Evolutionary conservation across 345 rosid species (phyloP).

Genomic region (Anacardium occidentale): DNA sequence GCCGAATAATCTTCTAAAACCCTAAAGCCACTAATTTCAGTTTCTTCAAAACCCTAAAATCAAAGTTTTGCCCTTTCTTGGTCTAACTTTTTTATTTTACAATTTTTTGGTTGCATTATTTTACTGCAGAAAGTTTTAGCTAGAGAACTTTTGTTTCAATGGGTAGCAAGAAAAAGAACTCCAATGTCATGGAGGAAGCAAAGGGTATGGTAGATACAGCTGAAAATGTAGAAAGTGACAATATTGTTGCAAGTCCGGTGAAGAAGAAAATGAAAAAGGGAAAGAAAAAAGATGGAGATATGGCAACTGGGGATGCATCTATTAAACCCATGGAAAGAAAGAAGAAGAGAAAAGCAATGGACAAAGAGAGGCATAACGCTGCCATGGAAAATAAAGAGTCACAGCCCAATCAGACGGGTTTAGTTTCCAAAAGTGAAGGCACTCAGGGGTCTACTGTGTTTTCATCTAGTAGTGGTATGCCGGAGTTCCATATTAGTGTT

Average conservation of each 20-base stretch:
- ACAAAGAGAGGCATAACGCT: conserved; percentile 57
- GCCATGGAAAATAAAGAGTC: conserved; percentile 28
- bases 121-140: background rate
- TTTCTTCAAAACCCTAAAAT: background rate
- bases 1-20: background rate
- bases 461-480: conserved; percentile 37
- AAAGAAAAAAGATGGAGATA: conserved; percentile 19
- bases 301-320: conserved; percentile 25
- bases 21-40: background rate
- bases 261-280: conserved; percentile 50
- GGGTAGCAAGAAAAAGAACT: conserved; percentile 63
- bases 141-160: conserved; percentile 25
- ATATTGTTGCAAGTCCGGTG: conserved; percentile 19
- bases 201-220: conserved; percentile 25
- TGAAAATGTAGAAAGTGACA: conserved; percentile 12
- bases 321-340: conserved; percentile 75
- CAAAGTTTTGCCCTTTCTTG: background rate
- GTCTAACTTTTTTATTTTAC: too few relatives aligned
- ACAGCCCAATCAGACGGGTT: conserved; percentile 22
- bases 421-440: conserved; percentile 28
- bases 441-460: conserved; percentile 22
- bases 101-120: background rate
- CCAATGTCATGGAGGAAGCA: conserved; percentile 31
- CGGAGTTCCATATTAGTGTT: conserved; percentile 68
- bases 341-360: conserved; percentile 75